Evolutionary conservation across 2,329 filamentous ascomycete species (phyloP).

Genomic region (Botrytis fragariae): DNA sequence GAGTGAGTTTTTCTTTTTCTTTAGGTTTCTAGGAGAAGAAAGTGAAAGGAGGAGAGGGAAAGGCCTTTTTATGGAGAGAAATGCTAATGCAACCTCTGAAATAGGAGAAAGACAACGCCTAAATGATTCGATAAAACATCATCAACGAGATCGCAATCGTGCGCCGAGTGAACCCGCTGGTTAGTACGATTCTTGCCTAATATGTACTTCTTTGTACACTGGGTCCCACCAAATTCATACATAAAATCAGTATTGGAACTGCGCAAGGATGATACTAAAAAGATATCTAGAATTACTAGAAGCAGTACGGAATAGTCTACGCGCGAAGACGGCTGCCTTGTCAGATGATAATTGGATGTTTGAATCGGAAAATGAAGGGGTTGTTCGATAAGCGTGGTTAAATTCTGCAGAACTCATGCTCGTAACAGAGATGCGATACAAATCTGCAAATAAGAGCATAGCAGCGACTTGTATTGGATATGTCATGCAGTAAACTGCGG

Average conservation of each 20-base stretch:
- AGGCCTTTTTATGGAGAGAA: constrained; percentile 33
- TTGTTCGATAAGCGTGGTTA: constrained; percentile 17
- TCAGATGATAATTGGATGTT: constrained; percentile 92
- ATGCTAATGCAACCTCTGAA: constrained; percentile 25
- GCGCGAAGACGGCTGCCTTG: constrained; percentile 68
- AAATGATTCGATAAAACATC: constrained; percentile 60
- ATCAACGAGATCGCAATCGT: constrained; percentile 54
- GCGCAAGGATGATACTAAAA: constrained; percentile 5
- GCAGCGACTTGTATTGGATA: not conserved
- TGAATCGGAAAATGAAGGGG: constrained; percentile 49
- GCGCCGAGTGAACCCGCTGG: constrained; percentile 64
- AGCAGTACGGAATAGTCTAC: constrained; percentile 65
- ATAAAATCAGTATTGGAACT: not conserved
- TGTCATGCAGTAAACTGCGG: not conserved
- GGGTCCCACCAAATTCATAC: not conserved
- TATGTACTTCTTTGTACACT: too few relatives aligned
- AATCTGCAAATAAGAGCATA: not conserved
- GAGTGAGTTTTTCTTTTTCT: constrained; percentile 38
- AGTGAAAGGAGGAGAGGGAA: not conserved
- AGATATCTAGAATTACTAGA: constrained; percentile 61
- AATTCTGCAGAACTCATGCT: constrained; percentile 2
- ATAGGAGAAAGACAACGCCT: constrained; percentile 59
- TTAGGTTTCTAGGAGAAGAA: too few relatives aligned
- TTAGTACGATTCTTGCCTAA: constrained; percentile 39
- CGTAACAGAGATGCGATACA: not conserved